Base-by-base conservation (phyloP, 495 filamentous ascomycete species). In the Tuber indicum region DNA sequence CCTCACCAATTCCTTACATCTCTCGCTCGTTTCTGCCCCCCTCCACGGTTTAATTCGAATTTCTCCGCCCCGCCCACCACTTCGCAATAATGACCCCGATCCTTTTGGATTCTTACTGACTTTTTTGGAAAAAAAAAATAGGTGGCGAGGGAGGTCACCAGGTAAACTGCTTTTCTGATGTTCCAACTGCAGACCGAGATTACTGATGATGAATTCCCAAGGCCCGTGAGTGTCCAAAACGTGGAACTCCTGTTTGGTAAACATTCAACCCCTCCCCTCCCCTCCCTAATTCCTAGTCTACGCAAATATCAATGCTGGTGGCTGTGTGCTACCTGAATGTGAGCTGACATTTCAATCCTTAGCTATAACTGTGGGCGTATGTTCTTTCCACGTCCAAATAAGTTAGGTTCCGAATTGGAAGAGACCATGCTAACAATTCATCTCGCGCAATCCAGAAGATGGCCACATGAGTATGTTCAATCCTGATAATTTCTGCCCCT, bases 191-290 rank as follows among this genome's bases (percentile, higher is more conserved):
- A 71, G 62, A 75, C 70, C 52, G 70, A 70, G 80, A 78, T 81
- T 81, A 78, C 83, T 84, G 62, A 84, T 81, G 79, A 73, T 75
- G 70, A 77, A 80, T 44, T 76, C 49, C 81, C 72, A 83, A 93
- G 92, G 93, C 94, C 81, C 93, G 94, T 83, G 95, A 98, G 82
- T 98, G 95, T 89, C 94, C 95, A 80, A 94, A 91, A 88, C 93
- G 94, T 86, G 94, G 93, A 77, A 93, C 91, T 75, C 92, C 94
- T 70, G 96, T 94, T 84, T 98, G 95, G 91, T 93, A 87, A 85
- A 87, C 84, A 75, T n/a, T 75, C 58, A 62, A 8, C 58, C 58
- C 58, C 32, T 32, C 32, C 32, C 58, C 58, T 66, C 58, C 17
- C 36, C 16, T 66, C 58, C 26, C 32, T 36, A 66, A 66, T 58